These are phyloP conservation scores for Silene latifolia DNA, from an alignment of 148 eudicot genomes.

Conservation along the genomic window DNA sequence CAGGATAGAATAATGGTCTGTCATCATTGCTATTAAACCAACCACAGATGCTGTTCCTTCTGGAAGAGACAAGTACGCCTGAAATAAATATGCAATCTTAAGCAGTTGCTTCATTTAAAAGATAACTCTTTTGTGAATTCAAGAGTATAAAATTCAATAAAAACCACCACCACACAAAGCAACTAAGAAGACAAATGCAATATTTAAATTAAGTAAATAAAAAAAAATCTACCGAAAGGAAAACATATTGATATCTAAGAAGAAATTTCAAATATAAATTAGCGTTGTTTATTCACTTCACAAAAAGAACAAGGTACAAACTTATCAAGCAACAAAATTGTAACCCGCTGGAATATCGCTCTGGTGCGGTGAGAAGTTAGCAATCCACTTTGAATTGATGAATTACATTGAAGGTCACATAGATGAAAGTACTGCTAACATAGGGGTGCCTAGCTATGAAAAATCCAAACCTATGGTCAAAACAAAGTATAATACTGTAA, in stretches of 20 bases:
- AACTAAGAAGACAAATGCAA: background rate
- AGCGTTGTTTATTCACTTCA: background rate
- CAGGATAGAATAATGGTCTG: constrained; percentile 91
- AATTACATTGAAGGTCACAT: background rate
- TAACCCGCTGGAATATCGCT: background rate
- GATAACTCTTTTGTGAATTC: background rate
- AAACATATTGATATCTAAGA: background rate
- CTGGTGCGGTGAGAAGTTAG: too few species aligned
- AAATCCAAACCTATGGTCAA: background rate
- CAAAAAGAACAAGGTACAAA: background rate
- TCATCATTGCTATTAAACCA: constrained; percentile 98
- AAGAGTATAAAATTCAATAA: background rate
- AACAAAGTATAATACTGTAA: background rate
- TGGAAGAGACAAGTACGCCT: constrained; percentile 99
- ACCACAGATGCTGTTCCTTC: constrained; percentile 99
- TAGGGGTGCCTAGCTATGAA: background rate
- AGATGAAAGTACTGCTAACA: background rate
- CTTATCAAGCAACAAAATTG: background rate
- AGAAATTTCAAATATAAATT: background rate
- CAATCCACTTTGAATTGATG: too few species aligned
- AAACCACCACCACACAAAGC: background rate
- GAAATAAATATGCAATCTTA: constrained; percentile 18
- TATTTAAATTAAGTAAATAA: background rate
- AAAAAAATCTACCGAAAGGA: background rate
- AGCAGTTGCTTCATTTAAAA: background rate